These are phyloP conservation scores for Corylus heterophylla DNA, from an alignment of 306 rosid genomes.

Conservation along the genomic window DNA sequence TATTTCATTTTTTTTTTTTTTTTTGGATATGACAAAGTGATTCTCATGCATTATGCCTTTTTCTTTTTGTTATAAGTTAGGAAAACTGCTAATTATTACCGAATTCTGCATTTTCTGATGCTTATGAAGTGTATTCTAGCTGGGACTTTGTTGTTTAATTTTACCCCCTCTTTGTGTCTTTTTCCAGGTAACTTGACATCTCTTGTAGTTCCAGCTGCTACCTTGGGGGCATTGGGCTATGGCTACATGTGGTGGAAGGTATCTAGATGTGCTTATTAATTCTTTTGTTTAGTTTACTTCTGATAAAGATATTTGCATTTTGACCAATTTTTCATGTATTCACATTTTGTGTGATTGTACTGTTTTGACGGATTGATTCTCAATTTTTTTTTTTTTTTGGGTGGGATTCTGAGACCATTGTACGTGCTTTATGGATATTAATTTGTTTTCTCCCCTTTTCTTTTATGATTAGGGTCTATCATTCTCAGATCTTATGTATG, in stretches of 20 bases:
- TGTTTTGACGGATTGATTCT: background rate
- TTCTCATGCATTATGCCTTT: background rate
- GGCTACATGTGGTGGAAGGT: conserved; percentile 99
- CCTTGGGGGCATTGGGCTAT: conserved; percentile 80
- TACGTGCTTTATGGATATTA: background rate
- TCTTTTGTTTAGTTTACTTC: conserved; percentile 4
- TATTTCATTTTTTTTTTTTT: background rate
- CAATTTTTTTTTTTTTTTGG: background rate
- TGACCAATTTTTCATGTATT: background rate
- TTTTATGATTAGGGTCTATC: conserved; percentile 66
- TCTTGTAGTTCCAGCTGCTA: conserved; percentile 75
- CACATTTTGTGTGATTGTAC: background rate
- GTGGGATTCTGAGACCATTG: background rate
- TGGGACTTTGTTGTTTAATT: conserved; percentile 1
- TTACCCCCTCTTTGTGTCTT: background rate
- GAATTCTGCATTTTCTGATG: background rate
- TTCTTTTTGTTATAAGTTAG: background rate
- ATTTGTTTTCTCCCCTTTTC: conserved; percentile 12
- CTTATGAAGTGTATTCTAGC: background rate
- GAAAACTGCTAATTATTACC: background rate
- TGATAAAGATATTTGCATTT: background rate
- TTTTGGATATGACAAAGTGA: background rate
- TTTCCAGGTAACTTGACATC: conserved; percentile 70
- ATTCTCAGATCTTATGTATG: conserved; percentile 92
- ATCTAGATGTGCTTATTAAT: conserved; percentile 2